Percentiles rank a stretch among this genome's conserved stretches.
phyloP scores from a whole-genome alignment of 73 alveolate genomes.

The Paraurostyla sp. region DNA sequence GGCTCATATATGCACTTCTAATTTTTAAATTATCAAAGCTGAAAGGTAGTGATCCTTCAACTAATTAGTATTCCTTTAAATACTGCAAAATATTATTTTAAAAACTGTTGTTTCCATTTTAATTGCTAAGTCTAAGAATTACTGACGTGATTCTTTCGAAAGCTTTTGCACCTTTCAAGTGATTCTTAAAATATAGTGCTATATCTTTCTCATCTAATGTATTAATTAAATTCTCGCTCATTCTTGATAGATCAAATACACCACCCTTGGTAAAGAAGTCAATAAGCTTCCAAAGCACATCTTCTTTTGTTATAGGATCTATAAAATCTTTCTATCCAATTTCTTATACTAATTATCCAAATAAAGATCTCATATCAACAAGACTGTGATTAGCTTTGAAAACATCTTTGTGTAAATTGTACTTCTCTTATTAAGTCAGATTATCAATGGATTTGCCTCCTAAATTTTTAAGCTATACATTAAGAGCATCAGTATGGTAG shows the following conservation, averaged over 20 bases:
- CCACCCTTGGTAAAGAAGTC: constrained; percentile 52
- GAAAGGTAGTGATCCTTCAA: constrained; percentile 2
- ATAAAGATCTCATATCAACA: constrained; percentile 51
- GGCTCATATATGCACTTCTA: neutral
- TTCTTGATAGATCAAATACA: neutral
- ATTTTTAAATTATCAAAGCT: constrained; percentile 9
- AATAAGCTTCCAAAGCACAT: constrained; percentile 10
- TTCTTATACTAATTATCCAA: neutral
- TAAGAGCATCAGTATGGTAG: constrained; percentile 17
- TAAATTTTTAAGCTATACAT: neutral
- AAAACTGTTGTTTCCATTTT: neutral
- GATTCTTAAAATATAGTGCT: constrained; percentile 24
- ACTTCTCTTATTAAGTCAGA: constrained; percentile 6
- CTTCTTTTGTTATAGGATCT: constrained; percentile 43
- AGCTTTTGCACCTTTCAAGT: neutral
- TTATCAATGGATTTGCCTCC: neutral
- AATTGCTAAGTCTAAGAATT: neutral
- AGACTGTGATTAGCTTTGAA: constrained; percentile 6
- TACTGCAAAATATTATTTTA: neutral
- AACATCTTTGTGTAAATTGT: neutral
- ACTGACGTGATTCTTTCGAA: constrained; percentile 17
- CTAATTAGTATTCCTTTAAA: neutral
- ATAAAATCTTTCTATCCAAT: constrained; percentile 17
- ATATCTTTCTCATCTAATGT: constrained; percentile 7
- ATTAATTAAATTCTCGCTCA: neutral